Conservation (phyloP, 768 basidiomycete species). For the Cyclocybe aegerita region DNA sequence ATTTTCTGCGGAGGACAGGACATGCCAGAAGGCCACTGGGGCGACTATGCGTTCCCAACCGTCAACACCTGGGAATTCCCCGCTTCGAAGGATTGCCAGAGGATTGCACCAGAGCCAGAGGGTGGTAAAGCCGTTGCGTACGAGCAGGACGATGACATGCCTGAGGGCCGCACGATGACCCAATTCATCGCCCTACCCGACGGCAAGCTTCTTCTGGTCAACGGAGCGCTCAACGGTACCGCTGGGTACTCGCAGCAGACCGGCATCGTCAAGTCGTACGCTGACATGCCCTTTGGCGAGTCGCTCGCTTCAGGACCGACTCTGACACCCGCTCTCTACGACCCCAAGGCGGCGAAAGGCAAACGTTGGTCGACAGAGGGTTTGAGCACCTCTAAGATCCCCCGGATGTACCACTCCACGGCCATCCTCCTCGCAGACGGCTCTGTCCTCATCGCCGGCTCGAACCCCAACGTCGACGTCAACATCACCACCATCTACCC, state of each 20-base stretch:
- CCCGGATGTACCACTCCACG: constrained; percentile 87
- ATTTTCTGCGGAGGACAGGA: constrained; percentile 89
- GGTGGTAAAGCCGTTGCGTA: constrained; percentile 62
- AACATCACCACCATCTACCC: constrained; percentile 57
- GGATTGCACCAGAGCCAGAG: constrained; percentile 80
- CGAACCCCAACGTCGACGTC: constrained; percentile 88
- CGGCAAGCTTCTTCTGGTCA: constrained; percentile 70
- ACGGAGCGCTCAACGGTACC: constrained; percentile 82
- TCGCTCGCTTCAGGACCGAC: constrained; percentile 80
- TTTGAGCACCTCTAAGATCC: constrained; percentile 56
- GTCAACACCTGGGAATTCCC: constrained; percentile 72
- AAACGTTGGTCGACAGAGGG: constrained; percentile 71
- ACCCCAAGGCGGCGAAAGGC: constrained; percentile 69
- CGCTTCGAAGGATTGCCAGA: constrained; percentile 69
- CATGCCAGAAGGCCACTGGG: constrained; percentile 69
- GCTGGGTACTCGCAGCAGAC: constrained; percentile 75
- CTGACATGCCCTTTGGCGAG: constrained; percentile 64
- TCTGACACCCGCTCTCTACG: constrained; percentile 74
- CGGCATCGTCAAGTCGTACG: constrained; percentile 39
- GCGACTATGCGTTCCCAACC: constrained; percentile 69
- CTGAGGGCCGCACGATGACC: constrained; percentile 83
- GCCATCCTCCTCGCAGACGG: constrained; percentile 85
- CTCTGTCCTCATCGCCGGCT: constrained; percentile 84
- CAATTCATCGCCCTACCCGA: constrained; percentile 84
- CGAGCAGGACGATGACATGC: constrained; percentile 71